Evolutionary conservation across 2,329 filamentous ascomycete species (phyloP).

Genomic region (Alternaria triticimaculans): DNA sequence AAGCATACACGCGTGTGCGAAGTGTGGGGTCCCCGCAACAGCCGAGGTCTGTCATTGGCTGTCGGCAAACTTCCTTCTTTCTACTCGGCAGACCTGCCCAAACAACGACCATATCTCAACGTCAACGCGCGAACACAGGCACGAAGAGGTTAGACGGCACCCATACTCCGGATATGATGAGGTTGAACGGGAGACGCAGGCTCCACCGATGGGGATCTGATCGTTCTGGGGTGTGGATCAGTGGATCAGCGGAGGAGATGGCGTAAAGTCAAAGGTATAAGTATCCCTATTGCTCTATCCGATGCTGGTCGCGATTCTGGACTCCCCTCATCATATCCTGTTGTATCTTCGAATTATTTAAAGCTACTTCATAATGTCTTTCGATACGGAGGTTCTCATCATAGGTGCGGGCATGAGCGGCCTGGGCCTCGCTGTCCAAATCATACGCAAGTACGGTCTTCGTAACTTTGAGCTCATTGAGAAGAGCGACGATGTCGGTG

Average conservation of each 20-base stretch:
- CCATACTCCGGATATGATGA: constrained; percentile 9
- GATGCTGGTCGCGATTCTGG: background rate
- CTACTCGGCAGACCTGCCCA: constrained; percentile 29
- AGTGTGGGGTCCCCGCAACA: constrained; percentile 20
- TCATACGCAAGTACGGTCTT: constrained; percentile 50
- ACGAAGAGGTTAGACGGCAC: background rate
- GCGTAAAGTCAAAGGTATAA: constrained; percentile 7
- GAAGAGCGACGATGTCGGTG: constrained; percentile 49
- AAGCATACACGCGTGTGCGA: constrained; percentile 21
- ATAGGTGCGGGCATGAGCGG: constrained; percentile 60
- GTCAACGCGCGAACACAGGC: constrained; percentile 4
- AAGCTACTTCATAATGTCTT: constrained; percentile 30
- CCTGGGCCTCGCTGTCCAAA: constrained; percentile 55
- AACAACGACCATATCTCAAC: background rate
- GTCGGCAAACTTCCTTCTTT: constrained; percentile 7
- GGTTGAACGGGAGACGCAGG: background rate
- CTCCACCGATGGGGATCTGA: background rate
- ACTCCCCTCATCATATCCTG: background rate
- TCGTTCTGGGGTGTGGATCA: background rate
- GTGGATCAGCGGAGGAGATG: background rate
- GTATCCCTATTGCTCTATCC: background rate
- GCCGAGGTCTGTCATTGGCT: constrained; percentile 14
- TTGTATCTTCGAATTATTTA: background rate
- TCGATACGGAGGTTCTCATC: constrained; percentile 57
- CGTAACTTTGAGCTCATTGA: constrained; percentile 54